Evolutionary conservation across 768 basidiomycete species (phyloP).

Genomic region (Podaxis pistillaris): DNA sequence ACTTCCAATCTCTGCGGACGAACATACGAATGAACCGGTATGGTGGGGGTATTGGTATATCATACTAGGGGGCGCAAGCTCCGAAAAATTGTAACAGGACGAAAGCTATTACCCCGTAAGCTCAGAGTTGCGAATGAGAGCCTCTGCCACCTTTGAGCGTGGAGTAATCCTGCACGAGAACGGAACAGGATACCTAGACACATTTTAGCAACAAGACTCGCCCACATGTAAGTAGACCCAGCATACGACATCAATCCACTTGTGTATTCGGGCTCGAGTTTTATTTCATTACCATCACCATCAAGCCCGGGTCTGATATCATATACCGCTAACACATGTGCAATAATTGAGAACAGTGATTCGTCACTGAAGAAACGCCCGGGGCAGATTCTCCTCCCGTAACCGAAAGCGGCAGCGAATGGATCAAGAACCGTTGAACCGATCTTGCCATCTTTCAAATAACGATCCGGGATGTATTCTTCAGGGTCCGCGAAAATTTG

Average conservation of each 20-base stretch:
- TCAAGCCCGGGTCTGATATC: conserved; percentile 19
- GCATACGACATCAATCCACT: background rate
- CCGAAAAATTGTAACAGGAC: background rate
- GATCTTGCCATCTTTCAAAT: conserved; percentile 20
- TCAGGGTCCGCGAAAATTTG: conserved; percentile 29
- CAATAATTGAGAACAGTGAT: conserved; percentile 19
- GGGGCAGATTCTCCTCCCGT: conserved; percentile 24
- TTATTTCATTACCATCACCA: conserved; percentile 11
- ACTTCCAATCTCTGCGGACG: too few relatives aligned
- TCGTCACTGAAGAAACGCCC: conserved; percentile 24
- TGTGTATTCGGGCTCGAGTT: conserved; percentile 1
- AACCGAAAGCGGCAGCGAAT: conserved; percentile 18
- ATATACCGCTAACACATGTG: conserved; percentile 21
- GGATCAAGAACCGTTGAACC: conserved; percentile 15
- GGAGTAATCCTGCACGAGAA: conserved; percentile 11
- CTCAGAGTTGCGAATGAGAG: background rate
- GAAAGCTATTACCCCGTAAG: background rate
- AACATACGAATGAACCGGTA: too few relatives aligned
- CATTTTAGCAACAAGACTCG: background rate
- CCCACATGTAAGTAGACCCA: background rate
- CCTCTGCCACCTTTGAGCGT: conserved; percentile 11
- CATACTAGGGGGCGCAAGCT: background rate
- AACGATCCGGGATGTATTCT: conserved; percentile 32
- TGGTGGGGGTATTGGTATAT: background rate
- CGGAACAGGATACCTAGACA: conserved; percentile 4